Conservation (phyloP, 257 asterid genomes). For the Rauvolfia tetraphylla region DNA sequence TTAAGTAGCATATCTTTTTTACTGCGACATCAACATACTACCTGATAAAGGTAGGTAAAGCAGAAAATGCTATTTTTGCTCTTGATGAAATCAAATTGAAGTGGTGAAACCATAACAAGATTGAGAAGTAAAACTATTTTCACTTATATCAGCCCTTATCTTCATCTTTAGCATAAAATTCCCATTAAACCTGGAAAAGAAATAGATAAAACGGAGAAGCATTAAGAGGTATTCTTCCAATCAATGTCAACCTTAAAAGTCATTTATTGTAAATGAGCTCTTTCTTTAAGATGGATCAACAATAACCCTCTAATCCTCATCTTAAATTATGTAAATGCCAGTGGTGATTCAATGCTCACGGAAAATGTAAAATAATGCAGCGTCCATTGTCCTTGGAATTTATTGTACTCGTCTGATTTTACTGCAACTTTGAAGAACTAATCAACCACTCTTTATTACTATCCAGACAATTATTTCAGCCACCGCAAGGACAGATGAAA, state of each 20-base stretch:
- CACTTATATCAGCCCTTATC: neutral
- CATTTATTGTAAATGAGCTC: neutral
- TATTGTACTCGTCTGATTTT: neutral
- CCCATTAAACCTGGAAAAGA: neutral
- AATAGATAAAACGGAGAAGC: neutral
- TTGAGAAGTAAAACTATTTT: neutral
- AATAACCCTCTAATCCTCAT: neutral
- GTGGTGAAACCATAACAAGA: neutral
- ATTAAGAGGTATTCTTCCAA: neutral
- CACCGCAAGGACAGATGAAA: neutral
- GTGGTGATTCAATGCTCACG: neutral
- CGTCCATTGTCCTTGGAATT: neutral
- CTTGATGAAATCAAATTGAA: no score
- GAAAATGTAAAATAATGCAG: neutral
- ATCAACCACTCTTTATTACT: neutral
- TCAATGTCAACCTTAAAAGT: neutral
- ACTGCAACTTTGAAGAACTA: neutral
- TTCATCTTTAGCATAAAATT: neutral
- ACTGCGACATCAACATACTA: neutral
- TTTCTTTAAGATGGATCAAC: neutral
- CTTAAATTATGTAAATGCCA: neutral
- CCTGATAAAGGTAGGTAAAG: neutral
- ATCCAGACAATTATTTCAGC: neutral
- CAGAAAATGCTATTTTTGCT: neutral
- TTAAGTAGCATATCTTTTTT: neutral